Percentiles rank a stretch among this genome's conserved stretches.
phyloP scores from a whole-genome alignment of 2,329 filamentous ascomycete genomes.

The Taxawa tesnikishii region DNA sequence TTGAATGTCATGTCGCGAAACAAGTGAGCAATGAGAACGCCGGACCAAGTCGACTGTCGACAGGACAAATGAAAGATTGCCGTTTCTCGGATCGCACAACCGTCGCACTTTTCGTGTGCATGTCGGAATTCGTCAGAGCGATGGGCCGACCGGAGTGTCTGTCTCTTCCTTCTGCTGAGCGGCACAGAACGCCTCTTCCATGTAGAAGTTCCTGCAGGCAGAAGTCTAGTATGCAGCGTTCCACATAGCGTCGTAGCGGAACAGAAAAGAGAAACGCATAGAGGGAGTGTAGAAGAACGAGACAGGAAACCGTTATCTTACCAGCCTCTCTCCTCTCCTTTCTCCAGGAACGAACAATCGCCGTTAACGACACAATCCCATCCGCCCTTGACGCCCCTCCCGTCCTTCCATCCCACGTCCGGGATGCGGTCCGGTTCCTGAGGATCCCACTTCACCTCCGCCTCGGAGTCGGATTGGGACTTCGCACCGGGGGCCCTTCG shows the following conservation, averaged over 20 bases:
- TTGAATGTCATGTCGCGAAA: no score
- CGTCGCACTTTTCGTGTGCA: no score
- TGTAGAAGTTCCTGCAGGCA: slow-evolving; percentile 18
- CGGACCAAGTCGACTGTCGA: no score
- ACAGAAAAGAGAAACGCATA: slow-evolving; percentile 5
- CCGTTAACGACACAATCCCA: slow-evolving; percentile 76
- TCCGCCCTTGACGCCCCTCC: slow-evolving; percentile 55
- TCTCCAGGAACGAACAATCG: slow-evolving; percentile 69
- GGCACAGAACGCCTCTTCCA: slow-evolving; percentile 11
- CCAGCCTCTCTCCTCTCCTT: slow-evolving; percentile 83
- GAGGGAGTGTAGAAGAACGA: slow-evolving; percentile 10
- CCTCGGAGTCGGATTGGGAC: slow-evolving; percentile 7
- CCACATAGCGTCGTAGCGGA: slow-evolving; percentile 2
- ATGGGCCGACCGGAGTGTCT: no score
- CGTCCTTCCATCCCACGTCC: slow-evolving; percentile 41
- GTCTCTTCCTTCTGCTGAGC: no score
- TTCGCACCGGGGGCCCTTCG: slow-evolving; percentile 21
- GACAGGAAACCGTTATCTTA: slow-evolving; percentile 29
- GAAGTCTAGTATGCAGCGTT: no score
- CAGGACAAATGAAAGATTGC: no score
- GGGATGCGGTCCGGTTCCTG: slow-evolving; percentile 24
- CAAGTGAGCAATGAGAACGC: no score
- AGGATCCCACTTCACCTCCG: slow-evolving; percentile 15
- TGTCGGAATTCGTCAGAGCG: no score
- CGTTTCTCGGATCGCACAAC: no score